Conservation (phyloP, 1,139 yeast species). For the Lodderomyces parapsilosis region DNA sequence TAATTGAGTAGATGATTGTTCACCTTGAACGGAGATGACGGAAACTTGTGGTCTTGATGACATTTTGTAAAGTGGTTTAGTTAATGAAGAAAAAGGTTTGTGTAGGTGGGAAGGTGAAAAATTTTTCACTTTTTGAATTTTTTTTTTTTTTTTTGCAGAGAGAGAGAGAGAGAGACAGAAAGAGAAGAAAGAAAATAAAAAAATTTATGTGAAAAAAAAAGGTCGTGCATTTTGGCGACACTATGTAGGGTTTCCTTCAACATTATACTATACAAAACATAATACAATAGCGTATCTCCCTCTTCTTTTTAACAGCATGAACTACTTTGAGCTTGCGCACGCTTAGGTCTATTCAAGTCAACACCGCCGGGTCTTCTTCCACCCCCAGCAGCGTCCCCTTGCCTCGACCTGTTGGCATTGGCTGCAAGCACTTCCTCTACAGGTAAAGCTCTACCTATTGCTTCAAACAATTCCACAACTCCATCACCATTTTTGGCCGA, state of each 20-base stretch:
- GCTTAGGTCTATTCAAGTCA: conserved; percentile 35
- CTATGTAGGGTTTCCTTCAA: background rate
- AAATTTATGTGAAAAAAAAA: background rate
- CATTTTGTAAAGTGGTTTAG: conserved; percentile 38
- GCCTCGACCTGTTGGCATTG: conserved; percentile 26
- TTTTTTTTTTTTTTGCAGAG: too few relatives aligned
- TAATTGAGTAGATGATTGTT: conserved; percentile 77
- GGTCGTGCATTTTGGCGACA: background rate
- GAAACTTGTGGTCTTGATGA: conserved; percentile 96
- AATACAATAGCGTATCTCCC: background rate
- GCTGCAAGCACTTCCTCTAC: conserved; percentile 38
- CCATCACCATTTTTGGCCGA: conserved; percentile 51
- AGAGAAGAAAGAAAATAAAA: conserved; percentile 4
- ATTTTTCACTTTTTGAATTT: conserved; percentile 9
- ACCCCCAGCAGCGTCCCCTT: conserved; percentile 18
- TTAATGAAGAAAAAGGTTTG: conserved; percentile 25
- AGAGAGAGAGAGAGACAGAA: too few relatives aligned
- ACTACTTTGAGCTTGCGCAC: conserved; percentile 22
- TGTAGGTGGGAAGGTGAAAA: conserved; percentile 6
- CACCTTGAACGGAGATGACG: conserved; percentile 87
- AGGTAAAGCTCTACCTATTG: conserved; percentile 45
- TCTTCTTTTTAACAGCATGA: conserved; percentile 25
- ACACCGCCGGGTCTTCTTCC: conserved; percentile 35
- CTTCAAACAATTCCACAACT: conserved; percentile 41
- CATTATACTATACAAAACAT: background rate